These are phyloP conservation scores for Pelargonium cotyledonis DNA, from an alignment of 441 rosid species.

Conservation along the genomic window DNA sequence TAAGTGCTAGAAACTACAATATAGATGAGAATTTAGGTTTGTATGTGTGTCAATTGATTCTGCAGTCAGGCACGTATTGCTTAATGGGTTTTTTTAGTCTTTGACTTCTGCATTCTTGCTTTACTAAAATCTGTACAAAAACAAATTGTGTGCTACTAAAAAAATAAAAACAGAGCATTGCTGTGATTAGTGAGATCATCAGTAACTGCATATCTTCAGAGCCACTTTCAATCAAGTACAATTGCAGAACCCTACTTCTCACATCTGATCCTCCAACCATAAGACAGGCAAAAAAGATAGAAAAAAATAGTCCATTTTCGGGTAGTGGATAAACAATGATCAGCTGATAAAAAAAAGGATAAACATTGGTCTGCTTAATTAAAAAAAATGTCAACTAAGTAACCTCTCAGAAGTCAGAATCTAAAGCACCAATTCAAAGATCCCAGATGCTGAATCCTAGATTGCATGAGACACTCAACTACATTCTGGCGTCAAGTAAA, in stretches of 20 bases:
- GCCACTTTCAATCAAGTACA: not conserved
- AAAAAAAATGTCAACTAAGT: not conserved
- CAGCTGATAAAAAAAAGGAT: too few relatives aligned
- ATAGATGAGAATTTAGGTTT: not conserved
- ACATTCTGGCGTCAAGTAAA: too few relatives aligned
- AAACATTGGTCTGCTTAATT: too few relatives aligned
- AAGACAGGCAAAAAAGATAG: not conserved
- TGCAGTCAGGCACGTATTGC: not conserved
- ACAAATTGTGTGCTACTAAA: too few relatives aligned
- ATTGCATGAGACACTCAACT: constrained; percentile 5
- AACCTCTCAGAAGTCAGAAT: not conserved
- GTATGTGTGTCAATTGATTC: not conserved
- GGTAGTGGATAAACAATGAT: not conserved
- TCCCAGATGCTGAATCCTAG: not conserved
- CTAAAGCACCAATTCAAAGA: not conserved
- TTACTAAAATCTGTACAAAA: too few relatives aligned
- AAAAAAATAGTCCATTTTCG: too few relatives aligned
- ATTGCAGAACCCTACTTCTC: not conserved
- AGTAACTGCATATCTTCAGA: not conserved
- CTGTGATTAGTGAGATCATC: not conserved
- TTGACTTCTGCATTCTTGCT: not conserved
- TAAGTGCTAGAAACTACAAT: not conserved
- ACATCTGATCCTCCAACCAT: not conserved
- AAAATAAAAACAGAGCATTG: not conserved
- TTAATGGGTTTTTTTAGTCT: not conserved